Percentiles rank a stretch among this genome's conserved stretches.
phyloP scores from a whole-genome alignment of 768 basidiomycete species.

The Boletus vinaceobasis region DNA sequence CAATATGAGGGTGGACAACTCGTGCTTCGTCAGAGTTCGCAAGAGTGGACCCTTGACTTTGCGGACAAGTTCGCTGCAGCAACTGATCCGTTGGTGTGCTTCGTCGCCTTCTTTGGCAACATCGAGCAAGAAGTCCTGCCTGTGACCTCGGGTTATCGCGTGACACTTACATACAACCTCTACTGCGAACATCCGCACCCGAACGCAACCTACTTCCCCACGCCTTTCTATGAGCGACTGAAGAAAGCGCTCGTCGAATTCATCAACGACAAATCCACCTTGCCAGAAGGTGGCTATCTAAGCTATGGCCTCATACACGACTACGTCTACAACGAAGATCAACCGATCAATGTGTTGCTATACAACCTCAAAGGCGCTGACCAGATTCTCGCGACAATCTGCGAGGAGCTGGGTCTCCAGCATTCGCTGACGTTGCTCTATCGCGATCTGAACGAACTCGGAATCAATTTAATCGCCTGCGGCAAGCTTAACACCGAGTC shows the following conservation, averaged over 20 bases:
- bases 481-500: rapidly evolving
- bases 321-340: constrained; percentile 17
- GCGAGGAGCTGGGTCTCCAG: not conserved
- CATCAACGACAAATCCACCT: constrained; percentile 23
- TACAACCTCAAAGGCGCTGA: not conserved
- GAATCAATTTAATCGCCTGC: not conserved
- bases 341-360: not conserved
- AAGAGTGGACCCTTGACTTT: constrained; percentile 40
- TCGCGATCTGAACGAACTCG: no score
- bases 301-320: constrained; percentile 34
- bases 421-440: not conserved
- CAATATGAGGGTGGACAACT: constrained; percentile 9
- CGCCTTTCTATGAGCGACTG: not conserved
- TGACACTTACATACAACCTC: constrained; percentile 45
- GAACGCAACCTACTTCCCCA: not conserved
- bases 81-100: constrained; percentile 25
- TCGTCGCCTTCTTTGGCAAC: constrained; percentile 41
- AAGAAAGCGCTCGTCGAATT: constrained; percentile 8
- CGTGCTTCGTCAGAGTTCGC: no score
- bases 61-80: constrained; percentile 9
- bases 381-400: not conserved
- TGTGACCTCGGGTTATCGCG: constrained; percentile 39
- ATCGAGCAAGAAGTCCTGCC: constrained; percentile 43
- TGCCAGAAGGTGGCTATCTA: constrained; percentile 32
- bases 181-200: not conserved